phyloP scores from a whole-genome alignment of 371 early-diverging fungal species.

The Choanephora cucurbitarum region DNA sequence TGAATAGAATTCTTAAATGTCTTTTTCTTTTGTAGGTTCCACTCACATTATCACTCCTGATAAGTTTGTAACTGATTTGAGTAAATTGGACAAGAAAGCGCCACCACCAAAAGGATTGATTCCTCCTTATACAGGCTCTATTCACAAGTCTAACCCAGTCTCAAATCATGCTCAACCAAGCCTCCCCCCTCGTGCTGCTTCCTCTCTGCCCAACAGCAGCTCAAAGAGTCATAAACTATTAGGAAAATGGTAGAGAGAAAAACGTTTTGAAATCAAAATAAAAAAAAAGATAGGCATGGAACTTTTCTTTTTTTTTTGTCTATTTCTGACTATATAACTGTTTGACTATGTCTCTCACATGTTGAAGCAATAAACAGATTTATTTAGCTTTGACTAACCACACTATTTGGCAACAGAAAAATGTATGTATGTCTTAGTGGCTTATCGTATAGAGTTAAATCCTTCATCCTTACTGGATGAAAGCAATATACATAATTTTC shows the following conservation, averaged over 20 bases:
- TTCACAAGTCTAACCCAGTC: conserved; percentile 15
- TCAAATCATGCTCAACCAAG: background rate
- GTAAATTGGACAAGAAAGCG: conserved; percentile 29
- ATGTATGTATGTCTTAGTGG: no score
- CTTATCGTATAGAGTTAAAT: no score
- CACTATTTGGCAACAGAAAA: no score
- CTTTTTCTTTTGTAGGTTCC: conserved; percentile 70
- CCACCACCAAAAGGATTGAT: conserved; percentile 32
- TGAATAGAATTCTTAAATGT: no score
- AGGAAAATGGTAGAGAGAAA: conserved; percentile 22
- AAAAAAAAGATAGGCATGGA: background rate
- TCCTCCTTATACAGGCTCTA: conserved; percentile 38
- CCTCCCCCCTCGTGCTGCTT: conserved; percentile 22
- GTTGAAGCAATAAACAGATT: no score
- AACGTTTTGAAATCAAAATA: background rate
- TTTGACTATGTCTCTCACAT: no score
- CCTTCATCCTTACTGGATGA: no score
- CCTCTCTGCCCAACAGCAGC: conserved; percentile 3
- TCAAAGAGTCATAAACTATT: conserved; percentile 22
- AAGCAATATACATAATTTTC: no score
- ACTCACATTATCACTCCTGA: conserved; percentile 81
- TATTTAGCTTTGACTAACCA: no score
- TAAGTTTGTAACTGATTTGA: conserved; percentile 70
- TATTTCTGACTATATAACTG: background rate
- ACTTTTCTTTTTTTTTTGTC: no score